Percentiles rank a stretch among this genome's conserved stretches.
phyloP scores from a whole-genome alignment of 495 filamentous ascomycete species.

The Penicillium riverlandense region DNA sequence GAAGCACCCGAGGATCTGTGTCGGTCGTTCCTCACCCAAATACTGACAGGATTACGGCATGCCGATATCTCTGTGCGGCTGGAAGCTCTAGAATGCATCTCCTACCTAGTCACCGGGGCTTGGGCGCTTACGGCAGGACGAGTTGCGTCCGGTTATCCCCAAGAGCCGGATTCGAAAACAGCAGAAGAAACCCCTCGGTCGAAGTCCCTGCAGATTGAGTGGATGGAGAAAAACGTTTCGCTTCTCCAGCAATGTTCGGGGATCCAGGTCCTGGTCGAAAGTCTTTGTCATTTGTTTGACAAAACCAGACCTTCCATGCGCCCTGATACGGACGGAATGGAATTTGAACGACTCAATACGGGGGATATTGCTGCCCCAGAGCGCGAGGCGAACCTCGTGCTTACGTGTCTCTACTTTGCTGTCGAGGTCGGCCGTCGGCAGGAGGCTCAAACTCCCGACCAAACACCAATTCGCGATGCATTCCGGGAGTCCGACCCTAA shows the following conservation, averaged over 20 bases:
- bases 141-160: constrained; percentile 19
- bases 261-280: constrained; percentile 51
- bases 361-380: constrained; percentile 32
- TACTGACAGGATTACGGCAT: constrained; percentile 35
- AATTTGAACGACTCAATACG: constrained; percentile 22
- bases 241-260: constrained; percentile 55
- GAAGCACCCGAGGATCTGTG: constrained; percentile 37
- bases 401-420: constrained; percentile 64
- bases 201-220: constrained; percentile 57
- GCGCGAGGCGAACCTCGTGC: constrained; percentile 40
- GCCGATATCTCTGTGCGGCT: constrained; percentile 47
- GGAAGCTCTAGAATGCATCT: constrained; percentile 64
- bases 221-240: constrained; percentile 58
- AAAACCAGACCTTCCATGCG: constrained; percentile 23
- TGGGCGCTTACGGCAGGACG: constrained; percentile 68
- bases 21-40: constrained; percentile 34
- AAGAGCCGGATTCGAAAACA: constrained; percentile 13
- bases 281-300: constrained; percentile 54
- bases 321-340: constrained; percentile 22
- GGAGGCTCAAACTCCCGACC: constrained; percentile 18
- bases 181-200: constrained; percentile 31
- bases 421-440: constrained; percentile 58
- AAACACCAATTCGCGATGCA: constrained; percentile 27
- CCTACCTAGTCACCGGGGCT: constrained; percentile 69
- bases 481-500: constrained; percentile 51